Conservation (phyloP, 1,139 yeast species). For the Hyphopichia wangnamkhiaoensis region DNA sequence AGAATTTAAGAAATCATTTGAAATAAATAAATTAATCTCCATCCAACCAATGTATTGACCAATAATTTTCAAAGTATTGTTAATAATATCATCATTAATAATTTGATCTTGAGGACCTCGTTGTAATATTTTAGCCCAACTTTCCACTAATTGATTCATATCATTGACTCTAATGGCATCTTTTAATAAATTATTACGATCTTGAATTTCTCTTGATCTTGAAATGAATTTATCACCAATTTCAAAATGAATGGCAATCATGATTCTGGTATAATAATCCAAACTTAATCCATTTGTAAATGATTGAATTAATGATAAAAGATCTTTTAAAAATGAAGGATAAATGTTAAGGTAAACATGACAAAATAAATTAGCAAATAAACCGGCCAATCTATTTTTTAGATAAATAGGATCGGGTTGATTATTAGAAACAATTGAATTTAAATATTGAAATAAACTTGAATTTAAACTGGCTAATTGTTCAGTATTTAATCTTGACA, state of each 20-base stretch:
- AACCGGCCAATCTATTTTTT: constrained; percentile 77
- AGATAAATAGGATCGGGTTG: constrained; percentile 59
- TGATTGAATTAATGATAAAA: constrained; percentile 36
- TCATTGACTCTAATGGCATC: constrained; percentile 80
- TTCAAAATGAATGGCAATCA: constrained; percentile 79
- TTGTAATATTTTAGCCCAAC: constrained; percentile 67
- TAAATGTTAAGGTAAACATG: constrained; percentile 63
- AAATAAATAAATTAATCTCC: constrained; percentile 78
- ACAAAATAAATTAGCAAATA: constrained; percentile 71
- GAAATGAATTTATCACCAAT: constrained; percentile 89
- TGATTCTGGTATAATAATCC: constrained; percentile 76
- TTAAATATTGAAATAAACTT: constrained; percentile 40
- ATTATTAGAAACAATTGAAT: constrained; percentile 27
- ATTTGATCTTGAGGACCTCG: constrained; percentile 20
- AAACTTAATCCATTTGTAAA: constrained; percentile 25
- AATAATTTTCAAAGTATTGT: constrained; percentile 62
- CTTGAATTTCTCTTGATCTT: constrained; percentile 61
- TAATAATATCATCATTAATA: constrained; percentile 48
- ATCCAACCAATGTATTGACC: constrained; percentile 96
- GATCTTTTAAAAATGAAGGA: constrained; percentile 68
- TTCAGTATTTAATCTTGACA: constrained; percentile 49
- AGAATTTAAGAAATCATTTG: constrained; percentile 60
- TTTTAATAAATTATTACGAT: constrained; percentile 70
- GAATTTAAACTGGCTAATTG: constrained; percentile 48
- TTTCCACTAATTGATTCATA: constrained; percentile 62